These are phyloP conservation scores for Pichia occidentalis DNA, from an alignment of 805 yeast genomes.

Conservation along the genomic window DNA sequence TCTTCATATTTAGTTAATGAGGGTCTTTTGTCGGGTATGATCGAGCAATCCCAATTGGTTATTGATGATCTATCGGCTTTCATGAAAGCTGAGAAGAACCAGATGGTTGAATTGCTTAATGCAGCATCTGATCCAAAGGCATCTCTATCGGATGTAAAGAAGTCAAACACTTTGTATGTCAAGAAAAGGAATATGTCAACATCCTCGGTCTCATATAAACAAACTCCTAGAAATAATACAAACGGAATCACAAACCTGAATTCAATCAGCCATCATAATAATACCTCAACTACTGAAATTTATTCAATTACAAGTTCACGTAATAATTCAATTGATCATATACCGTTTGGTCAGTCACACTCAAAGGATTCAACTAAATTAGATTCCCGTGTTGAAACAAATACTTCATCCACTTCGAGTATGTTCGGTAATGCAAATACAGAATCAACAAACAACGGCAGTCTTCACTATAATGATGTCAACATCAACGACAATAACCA, in stretches of 20 bases:
- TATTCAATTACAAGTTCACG: background rate
- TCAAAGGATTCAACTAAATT: slow-evolving; percentile 3
- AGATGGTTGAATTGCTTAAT: slow-evolving; percentile 6
- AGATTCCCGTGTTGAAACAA: slow-evolving; percentile 7
- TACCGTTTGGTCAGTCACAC: background rate
- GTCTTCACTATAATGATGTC: background rate
- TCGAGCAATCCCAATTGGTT: slow-evolving; percentile 2
- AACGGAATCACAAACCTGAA: no score
- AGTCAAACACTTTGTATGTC: background rate
- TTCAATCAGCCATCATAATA: no score
- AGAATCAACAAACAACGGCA: no score
- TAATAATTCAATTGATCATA: background rate
- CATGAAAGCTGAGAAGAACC: slow-evolving; percentile 1
- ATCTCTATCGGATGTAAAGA: background rate
- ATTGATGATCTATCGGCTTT: slow-evolving; percentile 5
- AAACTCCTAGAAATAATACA: no score
- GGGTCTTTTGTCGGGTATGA: slow-evolving; percentile 6
- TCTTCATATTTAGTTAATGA: slow-evolving; percentile 7
- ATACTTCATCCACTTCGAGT: slow-evolving; percentile 3
- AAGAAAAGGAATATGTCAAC: slow-evolving; percentile 8
- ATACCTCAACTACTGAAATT: background rate
- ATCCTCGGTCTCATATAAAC: background rate
- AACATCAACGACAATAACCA: background rate
- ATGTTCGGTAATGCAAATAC: background rate
- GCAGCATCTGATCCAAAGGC: background rate